phyloP scores from a whole-genome alignment of 305 asterid species.

The Fraxinus sp. region DNA sequence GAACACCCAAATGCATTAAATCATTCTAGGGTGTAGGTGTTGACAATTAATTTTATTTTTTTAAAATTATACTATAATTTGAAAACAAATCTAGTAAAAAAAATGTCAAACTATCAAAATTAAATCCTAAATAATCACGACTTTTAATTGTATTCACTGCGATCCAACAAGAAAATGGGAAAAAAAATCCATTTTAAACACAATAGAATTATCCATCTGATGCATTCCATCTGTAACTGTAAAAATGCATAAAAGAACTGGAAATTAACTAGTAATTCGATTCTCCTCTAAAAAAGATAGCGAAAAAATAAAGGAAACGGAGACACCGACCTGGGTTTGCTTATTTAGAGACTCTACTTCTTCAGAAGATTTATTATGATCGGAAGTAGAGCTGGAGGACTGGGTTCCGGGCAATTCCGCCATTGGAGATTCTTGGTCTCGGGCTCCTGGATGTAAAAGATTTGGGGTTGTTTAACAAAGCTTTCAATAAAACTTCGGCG shows the following conservation, averaged over 20 bases:
- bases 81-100: background rate
- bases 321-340: slow-evolving; percentile 35
- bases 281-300: background rate
- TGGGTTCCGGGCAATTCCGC: slow-evolving; percentile 44
- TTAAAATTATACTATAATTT: background rate
- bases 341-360: slow-evolving; percentile 24
- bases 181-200: slow-evolving; percentile 10
- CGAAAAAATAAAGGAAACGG: background rate
- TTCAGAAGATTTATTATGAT: slow-evolving; percentile 33
- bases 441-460: slow-evolving; percentile 21
- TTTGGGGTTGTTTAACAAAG: background rate
- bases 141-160: background rate
- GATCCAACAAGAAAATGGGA: background rate
- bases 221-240: background rate
- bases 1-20: background rate
- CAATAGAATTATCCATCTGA: slow-evolving; percentile 11
- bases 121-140: background rate
- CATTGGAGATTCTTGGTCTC: slow-evolving; percentile 35
- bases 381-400: slow-evolving; percentile 41
- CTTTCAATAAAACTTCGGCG: background rate
- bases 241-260: slow-evolving; percentile 2
- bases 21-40: no score
- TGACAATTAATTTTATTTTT: background rate
- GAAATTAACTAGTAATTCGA: background rate
- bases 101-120: background rate